A percentile compares a stretch with the other conserved stretches of the same genome.
These are phyloP conservation scores for Beauveria scarabaeidicola DNA, from an alignment of 2,329 filamentous ascomycete genomes.

Conservation along the genomic window DNA sequence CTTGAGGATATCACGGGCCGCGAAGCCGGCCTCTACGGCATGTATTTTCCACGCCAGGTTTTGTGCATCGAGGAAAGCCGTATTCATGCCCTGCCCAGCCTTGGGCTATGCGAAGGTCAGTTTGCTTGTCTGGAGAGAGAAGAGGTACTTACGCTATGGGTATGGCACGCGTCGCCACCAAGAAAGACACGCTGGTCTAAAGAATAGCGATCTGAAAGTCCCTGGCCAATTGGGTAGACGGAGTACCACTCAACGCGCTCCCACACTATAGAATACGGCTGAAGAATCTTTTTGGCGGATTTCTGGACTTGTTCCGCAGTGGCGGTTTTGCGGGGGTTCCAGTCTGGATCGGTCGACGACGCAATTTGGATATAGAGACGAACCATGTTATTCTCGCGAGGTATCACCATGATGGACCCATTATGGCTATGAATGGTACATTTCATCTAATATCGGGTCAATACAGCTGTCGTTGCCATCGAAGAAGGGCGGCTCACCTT, in stretches of 20 bases:
- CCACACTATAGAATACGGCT: conserved; percentile 60
- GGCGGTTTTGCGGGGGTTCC: conserved; percentile 53
- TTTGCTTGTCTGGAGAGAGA: conserved; percentile 37
- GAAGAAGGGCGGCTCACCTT: conserved; percentile 37
- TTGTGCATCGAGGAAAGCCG: conserved; percentile 69
- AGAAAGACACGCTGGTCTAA: conserved; percentile 63
- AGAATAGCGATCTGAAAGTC: conserved; percentile 60
- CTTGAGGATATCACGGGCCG: conserved; percentile 62
- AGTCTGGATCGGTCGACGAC: conserved; percentile 52
- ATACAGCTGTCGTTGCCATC: not conserved
- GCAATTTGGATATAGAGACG: conserved; percentile 62
- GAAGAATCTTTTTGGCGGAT: conserved; percentile 55
- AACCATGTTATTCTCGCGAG: conserved; percentile 60
- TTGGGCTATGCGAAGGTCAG: conserved; percentile 48
- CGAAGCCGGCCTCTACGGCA: conserved; percentile 76
- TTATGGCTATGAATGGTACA: conserved; percentile 67
- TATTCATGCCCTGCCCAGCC: conserved; percentile 74
- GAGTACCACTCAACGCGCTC: conserved; percentile 66
- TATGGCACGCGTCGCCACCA: conserved; percentile 71
- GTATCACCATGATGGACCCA: conserved; percentile 74
- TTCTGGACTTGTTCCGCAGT: conserved; percentile 55
- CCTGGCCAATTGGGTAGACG: conserved; percentile 68
- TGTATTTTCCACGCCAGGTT: conserved; percentile 97
- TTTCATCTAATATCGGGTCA: conserved; percentile 45
- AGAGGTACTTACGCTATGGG: conserved; percentile 54